Conservation (phyloP, 2,329 filamentous ascomycete genomes). For the Sclerotinia subarctica region DNA sequence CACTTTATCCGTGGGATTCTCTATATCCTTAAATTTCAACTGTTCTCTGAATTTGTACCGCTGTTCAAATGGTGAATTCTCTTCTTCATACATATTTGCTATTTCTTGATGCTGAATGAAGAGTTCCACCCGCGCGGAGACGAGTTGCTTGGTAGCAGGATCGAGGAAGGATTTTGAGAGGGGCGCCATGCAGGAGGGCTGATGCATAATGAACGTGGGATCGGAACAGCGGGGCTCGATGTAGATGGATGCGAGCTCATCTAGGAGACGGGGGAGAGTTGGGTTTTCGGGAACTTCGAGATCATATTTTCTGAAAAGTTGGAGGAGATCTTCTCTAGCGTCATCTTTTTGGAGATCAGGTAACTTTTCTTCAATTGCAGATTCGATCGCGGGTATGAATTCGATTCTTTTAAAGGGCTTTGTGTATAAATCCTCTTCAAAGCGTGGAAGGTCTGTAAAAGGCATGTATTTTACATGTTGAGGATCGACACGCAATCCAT, state of each 20-base stretch:
- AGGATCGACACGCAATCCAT: conserved; percentile 45
- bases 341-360: conserved; percentile 45
- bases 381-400: conserved; percentile 78
- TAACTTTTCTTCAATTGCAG: conserved; percentile 51
- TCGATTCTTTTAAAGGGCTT: conserved; percentile 66
- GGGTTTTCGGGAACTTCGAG: conserved; percentile 50
- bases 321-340: conserved; percentile 57
- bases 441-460: conserved; percentile 42
- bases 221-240: conserved; percentile 71
- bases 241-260: conserved; percentile 71
- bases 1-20: conserved; percentile 33
- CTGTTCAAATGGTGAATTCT: conserved; percentile 88
- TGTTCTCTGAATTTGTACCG: conserved; percentile 73
- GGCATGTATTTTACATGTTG: conserved; percentile 39
- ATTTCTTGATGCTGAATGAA: conserved; percentile 79
- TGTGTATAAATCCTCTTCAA: conserved; percentile 49
- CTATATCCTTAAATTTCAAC: conserved; percentile 41
- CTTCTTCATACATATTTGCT: conserved; percentile 97
- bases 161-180: conserved; percentile 83
- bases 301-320: conserved; percentile 50
- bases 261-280: conserved; percentile 70
- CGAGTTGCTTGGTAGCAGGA: conserved; percentile 65
- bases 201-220: conserved; percentile 84
- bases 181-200: conserved; percentile 87
- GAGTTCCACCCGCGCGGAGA: conserved; percentile 80